Base-by-base conservation (phyloP, 176 grass and related monocot species). In the Phoenix dactylifera region DNA sequence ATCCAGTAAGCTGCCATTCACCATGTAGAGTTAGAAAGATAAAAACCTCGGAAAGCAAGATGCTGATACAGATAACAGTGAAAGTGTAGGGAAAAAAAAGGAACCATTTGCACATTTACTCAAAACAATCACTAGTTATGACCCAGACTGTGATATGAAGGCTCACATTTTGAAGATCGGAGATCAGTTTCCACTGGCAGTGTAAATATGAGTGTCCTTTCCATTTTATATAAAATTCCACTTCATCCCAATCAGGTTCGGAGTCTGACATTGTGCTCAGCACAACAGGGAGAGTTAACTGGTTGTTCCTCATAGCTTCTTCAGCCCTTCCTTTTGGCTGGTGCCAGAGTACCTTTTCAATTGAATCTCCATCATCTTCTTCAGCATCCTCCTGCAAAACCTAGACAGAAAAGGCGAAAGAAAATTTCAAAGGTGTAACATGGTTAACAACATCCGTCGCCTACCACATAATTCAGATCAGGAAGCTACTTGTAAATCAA, bases 211-310 rank as follows among this genome's bases (percentile, higher is more conserved):
- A 98, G 50, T 98, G 84, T 25, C 93, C 93, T 76, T 98, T 98
- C 82, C 85, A 77, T 80, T 98, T 98, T 84, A 98, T 85, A 72
- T 98, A 98, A 69, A 98, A 98, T 59, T 98, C 93, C 58, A 92
- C 57, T 71, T 88, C 78, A 52, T 98, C 84, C 87, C 93, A 98
- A 20, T 76, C 75, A 76, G 76, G 78, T 63, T 92, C 71, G 18
- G 69, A 70, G 20, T 98, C 84, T 15, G 51, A 81, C 59, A 72
- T 66, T 65, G 77, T 70, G 67, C 84, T 92, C 26, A 55, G 14
- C 18, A 91, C 82, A 83, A 72, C 72, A 88, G 93, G 93, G 63
- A 76, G 84, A 68, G 70, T 73, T 66, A 82, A 87, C 68, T 74
- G 85, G 35, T 60, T 73, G 57, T 83, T 83, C 76, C 63, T 84